Percentiles rank a stretch among this genome's conserved stretches.
phyloP scores from a whole-genome alignment of 2,329 filamentous ascomycete genomes.

The Alternaria solani region DNA sequence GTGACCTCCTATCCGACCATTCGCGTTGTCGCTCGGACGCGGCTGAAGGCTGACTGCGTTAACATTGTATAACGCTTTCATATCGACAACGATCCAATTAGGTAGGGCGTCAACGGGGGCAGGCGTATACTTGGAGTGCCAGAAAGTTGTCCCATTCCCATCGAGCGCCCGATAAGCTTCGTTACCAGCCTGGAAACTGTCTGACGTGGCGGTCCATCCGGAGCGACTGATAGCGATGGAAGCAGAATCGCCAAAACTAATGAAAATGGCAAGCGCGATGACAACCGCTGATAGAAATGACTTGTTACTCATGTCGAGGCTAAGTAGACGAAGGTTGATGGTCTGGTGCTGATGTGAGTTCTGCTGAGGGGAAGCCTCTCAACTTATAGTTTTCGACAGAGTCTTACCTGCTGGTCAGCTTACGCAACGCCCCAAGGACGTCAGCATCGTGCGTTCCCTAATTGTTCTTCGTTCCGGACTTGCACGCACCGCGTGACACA shows the following conservation, averaged over 20 bases:
- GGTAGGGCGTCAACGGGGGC: constrained; percentile 33
- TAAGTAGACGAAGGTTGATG: not conserved
- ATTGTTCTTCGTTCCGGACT: no score
- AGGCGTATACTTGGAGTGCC: constrained; percentile 44
- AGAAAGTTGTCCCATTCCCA: constrained; percentile 41
- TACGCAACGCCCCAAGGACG: not conserved
- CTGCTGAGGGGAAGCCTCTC: not conserved
- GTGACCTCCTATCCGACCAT: constrained; percentile 51
- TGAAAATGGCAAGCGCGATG: constrained; percentile 8
- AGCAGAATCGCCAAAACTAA: constrained; percentile 16
- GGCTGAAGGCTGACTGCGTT: constrained; percentile 45
- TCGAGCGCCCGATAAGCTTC: constrained; percentile 42
- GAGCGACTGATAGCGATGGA: constrained; percentile 29
- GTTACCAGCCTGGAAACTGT: constrained; percentile 33
- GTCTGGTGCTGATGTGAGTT: not conserved
- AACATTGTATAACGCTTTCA: constrained; percentile 40
- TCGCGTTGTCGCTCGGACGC: constrained; percentile 42
- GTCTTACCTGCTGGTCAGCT: not conserved
- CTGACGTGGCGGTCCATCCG: constrained; percentile 39
- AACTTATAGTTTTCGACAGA: not conserved
- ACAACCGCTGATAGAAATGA: constrained; percentile 5
- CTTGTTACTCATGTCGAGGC: not conserved
- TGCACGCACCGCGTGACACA: not conserved
- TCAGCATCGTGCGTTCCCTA: not conserved
- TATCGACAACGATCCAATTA: constrained; percentile 45